Base-by-base conservation (phyloP, 345 rosid genomes). In the Hirschfeldia incana region DNA sequence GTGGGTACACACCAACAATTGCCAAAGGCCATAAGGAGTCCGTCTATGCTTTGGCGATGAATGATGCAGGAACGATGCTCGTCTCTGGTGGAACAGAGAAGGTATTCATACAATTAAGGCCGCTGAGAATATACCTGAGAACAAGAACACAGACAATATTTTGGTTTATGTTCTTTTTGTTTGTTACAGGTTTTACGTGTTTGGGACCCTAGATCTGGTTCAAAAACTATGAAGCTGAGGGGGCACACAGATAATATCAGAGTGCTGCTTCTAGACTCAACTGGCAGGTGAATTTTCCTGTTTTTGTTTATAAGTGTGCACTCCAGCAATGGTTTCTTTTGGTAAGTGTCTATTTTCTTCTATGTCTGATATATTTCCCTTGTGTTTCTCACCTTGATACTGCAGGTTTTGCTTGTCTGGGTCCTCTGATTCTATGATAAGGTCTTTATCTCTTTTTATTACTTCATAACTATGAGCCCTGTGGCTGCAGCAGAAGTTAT, bases 11-110 rank as follows among this genome's bases (percentile, higher is more conserved):
- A 27, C 98, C 98, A 21, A 78, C 86, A 33, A 74, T 91, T 85
- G 97, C 91, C 66, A 96, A 95, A 87, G 99, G 99, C 76, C 99
- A 96, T 77, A 96, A 96, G 84, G 99, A 96, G 88, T 96, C 99
- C 0, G 99, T 93, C 76, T 96, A 96, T 86, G 98, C 99, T 53
- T 86, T 96, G 86, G 97, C 94, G 65, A 91, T 93, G 98, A 96
- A 91, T 88, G 94, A 88, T 81, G 86, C 86, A 72, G 98, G 97
- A 69, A 81, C 89, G 44, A 81, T 89, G 87, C 99, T 96, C 76
- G 97, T 96, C 63, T 96, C 99, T 76, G 99, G 99, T 84, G 99
- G 99, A 76, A 96, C 98, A 21, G 98, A 96, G 87, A 93, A 93
- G 98, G 98, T 93, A 88, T 70, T 73, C 12, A 17, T 39, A 17